Conservation (phyloP, 2,329 filamentous ascomycete genomes). For the Grosmannia serpens region DNA sequence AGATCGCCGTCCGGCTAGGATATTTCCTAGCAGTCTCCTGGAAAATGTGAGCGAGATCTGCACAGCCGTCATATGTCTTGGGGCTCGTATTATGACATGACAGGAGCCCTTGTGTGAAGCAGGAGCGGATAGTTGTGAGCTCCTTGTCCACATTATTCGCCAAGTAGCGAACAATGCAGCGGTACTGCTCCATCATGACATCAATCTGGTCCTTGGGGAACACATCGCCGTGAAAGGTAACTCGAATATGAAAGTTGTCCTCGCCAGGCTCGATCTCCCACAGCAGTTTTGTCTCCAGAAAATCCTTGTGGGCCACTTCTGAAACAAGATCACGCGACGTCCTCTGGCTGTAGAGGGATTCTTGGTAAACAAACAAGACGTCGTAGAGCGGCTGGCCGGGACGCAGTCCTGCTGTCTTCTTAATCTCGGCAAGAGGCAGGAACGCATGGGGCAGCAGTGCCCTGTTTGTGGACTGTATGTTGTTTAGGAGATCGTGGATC, state of each 20-base stretch:
- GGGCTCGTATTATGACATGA: slow-evolving; percentile 38
- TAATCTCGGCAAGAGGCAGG: slow-evolving; percentile 59
- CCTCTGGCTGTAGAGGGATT: slow-evolving; percentile 41
- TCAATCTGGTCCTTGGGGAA: slow-evolving; percentile 45
- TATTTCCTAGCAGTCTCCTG: slow-evolving; percentile 35
- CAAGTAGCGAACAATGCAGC: slow-evolving; percentile 28
- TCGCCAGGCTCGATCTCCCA: slow-evolving; percentile 60
- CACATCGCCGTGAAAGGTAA: slow-evolving; percentile 34
- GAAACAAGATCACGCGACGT: slow-evolving; percentile 25
- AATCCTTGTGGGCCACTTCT: slow-evolving; percentile 53
- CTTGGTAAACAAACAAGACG: slow-evolving; percentile 73
- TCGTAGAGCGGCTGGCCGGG: slow-evolving; percentile 57
- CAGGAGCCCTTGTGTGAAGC: slow-evolving; percentile 22
- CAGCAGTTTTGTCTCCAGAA: slow-evolving; percentile 63
- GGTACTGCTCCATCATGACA: slow-evolving; percentile 50
- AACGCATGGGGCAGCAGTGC: slow-evolving; percentile 51
- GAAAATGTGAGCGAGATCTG: slow-evolving; percentile 40
- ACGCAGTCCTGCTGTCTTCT: slow-evolving; percentile 42
- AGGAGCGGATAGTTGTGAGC: slow-evolving; percentile 14
- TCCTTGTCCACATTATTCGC: slow-evolving; percentile 15
- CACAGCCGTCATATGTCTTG: slow-evolving; percentile 19
- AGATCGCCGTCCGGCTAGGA: slow-evolving; percentile 49
- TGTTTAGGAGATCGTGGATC: slow-evolving; percentile 48
- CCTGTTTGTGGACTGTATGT: slow-evolving; percentile 54
- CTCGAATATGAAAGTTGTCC: slow-evolving; percentile 26